Percentiles rank a stretch among this genome's conserved stretches.
Conservation (phyloP, 441 rosid species). For the Croton laevigatus region DNA sequence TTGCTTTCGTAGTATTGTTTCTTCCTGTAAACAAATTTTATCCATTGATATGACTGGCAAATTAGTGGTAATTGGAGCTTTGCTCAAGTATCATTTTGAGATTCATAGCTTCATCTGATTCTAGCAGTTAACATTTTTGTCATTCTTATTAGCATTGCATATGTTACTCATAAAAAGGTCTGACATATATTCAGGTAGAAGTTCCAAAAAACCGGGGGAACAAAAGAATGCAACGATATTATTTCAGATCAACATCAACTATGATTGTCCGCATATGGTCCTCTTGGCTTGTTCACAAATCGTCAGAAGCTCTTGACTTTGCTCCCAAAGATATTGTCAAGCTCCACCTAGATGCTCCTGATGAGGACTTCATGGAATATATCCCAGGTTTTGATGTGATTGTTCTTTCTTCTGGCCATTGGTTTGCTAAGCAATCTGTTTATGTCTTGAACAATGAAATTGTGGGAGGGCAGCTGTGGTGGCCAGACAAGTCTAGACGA, state of each 20-base stretch:
- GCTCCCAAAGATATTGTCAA: slow-evolving; percentile 75
- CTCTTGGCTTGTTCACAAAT: slow-evolving; percentile 87
- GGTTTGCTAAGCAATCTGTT: slow-evolving; percentile 95
- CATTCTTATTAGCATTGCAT: not conserved
- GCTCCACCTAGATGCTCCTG: slow-evolving; percentile 80
- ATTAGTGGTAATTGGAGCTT: not conserved
- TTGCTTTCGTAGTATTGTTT: not conserved
- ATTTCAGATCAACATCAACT: slow-evolving; percentile 63
- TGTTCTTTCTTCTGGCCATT: slow-evolving; percentile 91
- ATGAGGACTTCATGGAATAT: slow-evolving; percentile 64
- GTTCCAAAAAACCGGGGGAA: slow-evolving; percentile 85
- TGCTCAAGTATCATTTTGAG: not conserved
- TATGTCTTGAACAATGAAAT: slow-evolving; percentile 76
- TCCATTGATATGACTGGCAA: not conserved
- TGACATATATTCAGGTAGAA: slow-evolving; percentile 63
- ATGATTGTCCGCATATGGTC: slow-evolving; percentile 89
- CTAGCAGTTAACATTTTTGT: not conserved
- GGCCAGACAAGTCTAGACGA: slow-evolving; percentile 67
- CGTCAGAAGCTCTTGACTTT: slow-evolving; percentile 53
- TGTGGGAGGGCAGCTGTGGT: slow-evolving; percentile 92
- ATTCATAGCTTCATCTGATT: not conserved
- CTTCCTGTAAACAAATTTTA: not conserved
- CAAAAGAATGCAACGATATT: slow-evolving; percentile 80
- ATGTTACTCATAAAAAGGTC: not conserved
- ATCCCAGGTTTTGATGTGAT: slow-evolving; percentile 68